Conservation (phyloP, 129 eudicot genomes). For the Scalesia atractyloides region DNA sequence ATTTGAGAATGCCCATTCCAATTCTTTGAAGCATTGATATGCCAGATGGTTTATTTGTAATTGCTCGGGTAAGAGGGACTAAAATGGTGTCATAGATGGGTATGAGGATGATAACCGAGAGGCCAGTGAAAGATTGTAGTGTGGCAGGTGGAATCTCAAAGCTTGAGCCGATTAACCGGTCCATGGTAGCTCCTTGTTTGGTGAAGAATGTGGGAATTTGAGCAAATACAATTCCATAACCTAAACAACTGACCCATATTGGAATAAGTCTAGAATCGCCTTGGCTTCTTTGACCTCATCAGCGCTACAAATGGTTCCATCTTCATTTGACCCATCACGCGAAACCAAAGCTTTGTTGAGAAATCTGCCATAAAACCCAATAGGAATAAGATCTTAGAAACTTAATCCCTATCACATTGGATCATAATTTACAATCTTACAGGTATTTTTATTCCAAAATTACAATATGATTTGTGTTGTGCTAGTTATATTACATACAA, state of each 20-base stretch:
- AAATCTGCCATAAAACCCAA: slow-evolving; percentile 36
- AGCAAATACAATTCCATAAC: slow-evolving; percentile 51
- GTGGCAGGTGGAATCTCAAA: slow-evolving; percentile 73
- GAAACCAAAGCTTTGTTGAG: slow-evolving; percentile 58
- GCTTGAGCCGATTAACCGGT: slow-evolving; percentile 53
- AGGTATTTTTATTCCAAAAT: neutral
- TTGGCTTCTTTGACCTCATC: slow-evolving; percentile 60
- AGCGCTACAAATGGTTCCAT: slow-evolving; percentile 31
- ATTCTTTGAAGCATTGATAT: slow-evolving; percentile 76
- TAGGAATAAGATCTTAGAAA: neutral
- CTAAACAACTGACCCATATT: slow-evolving; percentile 60
- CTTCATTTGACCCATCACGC: slow-evolving; percentile 29
- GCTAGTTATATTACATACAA: neutral
- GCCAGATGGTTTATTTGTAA: slow-evolving; percentile 52
- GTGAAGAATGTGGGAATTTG: slow-evolving; percentile 68
- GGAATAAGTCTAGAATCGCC: slow-evolving; percentile 50
- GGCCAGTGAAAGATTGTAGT: slow-evolving; percentile 48
- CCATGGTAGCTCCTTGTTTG: slow-evolving; percentile 79
- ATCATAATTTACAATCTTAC: neutral
- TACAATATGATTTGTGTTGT: neutral
- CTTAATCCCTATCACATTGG: neutral
- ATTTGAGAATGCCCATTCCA: slow-evolving; percentile 60
- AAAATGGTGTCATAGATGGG: slow-evolving; percentile 68
- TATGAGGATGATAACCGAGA: slow-evolving; percentile 46
- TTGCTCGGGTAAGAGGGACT: slow-evolving; percentile 47